Evolutionary conservation across 108 stramenopile genomes (phyloP).

Genomic region (Nitzschia putrida): DNA sequence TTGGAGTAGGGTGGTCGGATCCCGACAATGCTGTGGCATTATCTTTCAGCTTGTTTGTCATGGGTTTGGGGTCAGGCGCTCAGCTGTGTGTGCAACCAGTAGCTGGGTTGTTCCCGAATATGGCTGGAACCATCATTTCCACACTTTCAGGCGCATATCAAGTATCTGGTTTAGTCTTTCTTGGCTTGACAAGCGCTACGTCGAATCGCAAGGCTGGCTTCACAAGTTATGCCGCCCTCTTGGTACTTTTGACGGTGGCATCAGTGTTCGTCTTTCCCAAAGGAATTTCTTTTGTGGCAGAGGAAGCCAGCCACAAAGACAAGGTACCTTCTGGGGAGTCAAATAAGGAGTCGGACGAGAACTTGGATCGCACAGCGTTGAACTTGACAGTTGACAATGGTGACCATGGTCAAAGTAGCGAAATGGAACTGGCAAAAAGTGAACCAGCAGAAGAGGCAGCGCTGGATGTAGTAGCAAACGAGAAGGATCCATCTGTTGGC

Average conservation of each 20-base stretch:
- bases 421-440: slow-evolving; percentile 2
- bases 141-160: slow-evolving; percentile 49
- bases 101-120: slow-evolving; percentile 40
- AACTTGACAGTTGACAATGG: neutral
- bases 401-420: neutral
- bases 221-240: slow-evolving; percentile 20
- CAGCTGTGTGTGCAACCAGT: slow-evolving; percentile 53
- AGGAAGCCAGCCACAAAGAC: neutral
- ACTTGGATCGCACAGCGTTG: neutral
- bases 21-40: slow-evolving; percentile 18
- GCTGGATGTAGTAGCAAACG: too few species aligned
- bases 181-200: slow-evolving; percentile 21
- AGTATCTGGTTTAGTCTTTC: slow-evolving; percentile 40
- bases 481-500: too few species aligned
- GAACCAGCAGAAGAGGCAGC: neutral
- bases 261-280: slow-evolving; percentile 20
- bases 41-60: slow-evolving; percentile 26
- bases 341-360: neutral
- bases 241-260: slow-evolving; percentile 23
- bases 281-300: slow-evolving; percentile 16
- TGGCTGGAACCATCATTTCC: slow-evolving; percentile 21
- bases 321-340: neutral
- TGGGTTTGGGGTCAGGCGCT: slow-evolving; percentile 45
- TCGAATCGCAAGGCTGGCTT: slow-evolving; percentile 4
- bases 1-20: slow-evolving; percentile 36